Evolutionary conservation across 768 basidiomycete species (phyloP).

Genomic region (Galerina sulciceps): DNA sequence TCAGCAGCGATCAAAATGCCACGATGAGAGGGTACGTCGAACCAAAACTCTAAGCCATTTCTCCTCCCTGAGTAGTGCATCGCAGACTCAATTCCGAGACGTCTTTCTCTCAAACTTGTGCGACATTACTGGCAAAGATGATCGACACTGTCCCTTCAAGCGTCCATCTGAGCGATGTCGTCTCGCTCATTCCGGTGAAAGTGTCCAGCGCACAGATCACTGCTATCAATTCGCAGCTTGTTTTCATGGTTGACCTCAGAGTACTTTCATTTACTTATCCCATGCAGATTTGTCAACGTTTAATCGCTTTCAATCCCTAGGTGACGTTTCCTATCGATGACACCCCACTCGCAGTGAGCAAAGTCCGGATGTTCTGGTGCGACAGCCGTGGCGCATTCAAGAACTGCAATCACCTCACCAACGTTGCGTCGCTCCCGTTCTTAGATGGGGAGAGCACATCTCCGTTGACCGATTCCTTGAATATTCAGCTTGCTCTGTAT

Average conservation of each 20-base stretch:
- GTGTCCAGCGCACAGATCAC: conserved; percentile 30
- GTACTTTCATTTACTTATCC: neutral
- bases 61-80: neutral
- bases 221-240: conserved; percentile 24
- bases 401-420: neutral
- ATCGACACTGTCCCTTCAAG: conserved; percentile 43
- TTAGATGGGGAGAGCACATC: neutral
- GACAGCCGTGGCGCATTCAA: too few relatives aligned
- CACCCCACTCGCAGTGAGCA: too few relatives aligned
- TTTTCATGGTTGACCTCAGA: conserved; percentile 20
- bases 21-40: conserved; percentile 38
- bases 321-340: too few relatives aligned
- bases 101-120: conserved; percentile 34
- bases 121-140: conserved; percentile 39
- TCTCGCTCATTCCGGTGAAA: conserved; percentile 37
- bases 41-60: neutral
- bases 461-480: conserved; percentile 8
- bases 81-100: conserved; percentile 13
- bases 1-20: conserved; percentile 39
- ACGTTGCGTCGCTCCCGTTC: conserved; percentile 5
- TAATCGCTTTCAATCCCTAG: too few relatives aligned
- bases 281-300: too few relatives aligned
- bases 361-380: too few relatives aligned
- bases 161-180: conserved; percentile 38
- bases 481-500: conserved; percentile 32